Evolutionary conservation across 2,329 filamentous ascomycete species (phyloP).

Genomic region (Fusarium mangiferae): DNA sequence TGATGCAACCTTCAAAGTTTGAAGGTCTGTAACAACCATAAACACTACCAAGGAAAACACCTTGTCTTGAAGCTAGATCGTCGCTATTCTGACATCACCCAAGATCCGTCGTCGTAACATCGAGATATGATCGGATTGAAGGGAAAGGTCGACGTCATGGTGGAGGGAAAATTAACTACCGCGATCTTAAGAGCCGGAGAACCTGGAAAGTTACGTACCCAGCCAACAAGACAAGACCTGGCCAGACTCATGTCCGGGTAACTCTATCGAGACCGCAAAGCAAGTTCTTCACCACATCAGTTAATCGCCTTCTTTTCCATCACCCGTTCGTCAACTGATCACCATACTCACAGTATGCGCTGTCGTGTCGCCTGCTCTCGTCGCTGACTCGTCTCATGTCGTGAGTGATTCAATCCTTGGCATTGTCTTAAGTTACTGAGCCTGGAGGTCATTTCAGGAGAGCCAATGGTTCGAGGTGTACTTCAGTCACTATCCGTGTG

Average conservation of each 20-base stretch:
- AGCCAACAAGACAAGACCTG: neutral
- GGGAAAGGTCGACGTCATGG: conserved; percentile 23
- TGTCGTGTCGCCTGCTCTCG: neutral
- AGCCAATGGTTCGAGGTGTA: conserved; percentile 30
- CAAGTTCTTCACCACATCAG: neutral
- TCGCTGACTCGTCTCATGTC: conserved; percentile 15
- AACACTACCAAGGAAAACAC: neutral
- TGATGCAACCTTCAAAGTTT: conserved; percentile 1
- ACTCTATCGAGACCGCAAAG: neutral
- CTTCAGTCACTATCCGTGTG: conserved; percentile 24
- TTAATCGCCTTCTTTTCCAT: neutral
- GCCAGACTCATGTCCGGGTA: neutral
- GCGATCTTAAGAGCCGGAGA: conserved; percentile 8
- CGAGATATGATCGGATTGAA: conserved; percentile 3
- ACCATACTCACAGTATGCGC: neutral
- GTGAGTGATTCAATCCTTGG: conserved; percentile 13
- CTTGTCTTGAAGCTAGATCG: neutral
- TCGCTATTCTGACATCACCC: conserved; percentile 20
- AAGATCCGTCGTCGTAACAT: conserved; percentile 8
- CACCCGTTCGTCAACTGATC: neutral
- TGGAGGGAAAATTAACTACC: conserved; percentile 15
- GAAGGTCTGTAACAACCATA: neutral
- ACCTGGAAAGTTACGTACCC: neutral
- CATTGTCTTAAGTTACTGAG: conserved; percentile 2
- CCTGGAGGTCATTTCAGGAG: conserved; percentile 31